Conservation (phyloP, 148 eudicot genomes). For the Chenopodium suecicum region DNA sequence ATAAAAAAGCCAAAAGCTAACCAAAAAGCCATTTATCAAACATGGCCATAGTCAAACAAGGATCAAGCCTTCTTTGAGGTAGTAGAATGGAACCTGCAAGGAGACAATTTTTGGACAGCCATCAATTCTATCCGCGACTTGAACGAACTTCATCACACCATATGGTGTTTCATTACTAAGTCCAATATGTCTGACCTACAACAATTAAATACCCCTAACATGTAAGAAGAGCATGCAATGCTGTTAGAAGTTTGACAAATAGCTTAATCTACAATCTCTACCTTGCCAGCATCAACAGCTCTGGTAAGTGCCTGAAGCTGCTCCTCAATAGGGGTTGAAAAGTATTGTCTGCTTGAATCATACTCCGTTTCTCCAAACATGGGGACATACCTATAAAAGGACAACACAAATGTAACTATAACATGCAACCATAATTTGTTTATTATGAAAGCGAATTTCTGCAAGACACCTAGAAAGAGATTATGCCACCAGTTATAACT, state of each 20-base stretch:
- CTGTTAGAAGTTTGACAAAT: neutral
- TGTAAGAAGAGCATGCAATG: neutral
- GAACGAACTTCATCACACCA: conserved; percentile 87
- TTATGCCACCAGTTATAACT: neutral
- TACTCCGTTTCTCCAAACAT: conserved; percentile 96
- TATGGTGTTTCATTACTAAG: conserved; percentile 92
- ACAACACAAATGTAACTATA: conserved; percentile 3
- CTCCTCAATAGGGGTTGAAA: conserved; percentile 60
- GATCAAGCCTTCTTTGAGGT: neutral
- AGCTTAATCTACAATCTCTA: conserved; percentile 25
- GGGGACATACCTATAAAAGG: conserved; percentile 71
- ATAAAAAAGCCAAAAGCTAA: no score
- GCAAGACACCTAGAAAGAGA: neutral
- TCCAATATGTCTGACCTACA: conserved; percentile 81
- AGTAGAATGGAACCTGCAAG: conserved; percentile 58
- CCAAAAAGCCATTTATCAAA: no score
- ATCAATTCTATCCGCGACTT: conserved; percentile 38
- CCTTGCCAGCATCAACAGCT: conserved; percentile 91
- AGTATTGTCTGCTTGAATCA: conserved; percentile 50
- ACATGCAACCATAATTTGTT: neutral
- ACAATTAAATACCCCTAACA: neutral
- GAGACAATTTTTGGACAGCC: conserved; percentile 55
- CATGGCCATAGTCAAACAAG: neutral
- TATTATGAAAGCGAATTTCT: neutral
- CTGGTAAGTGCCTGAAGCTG: conserved; percentile 68